A percentile compares a stretch with the other conserved stretches of the same genome.
phyloP scores from a whole-genome alignment of 2,329 filamentous ascomycete species.

The Xenoacremonium recifei region DNA sequence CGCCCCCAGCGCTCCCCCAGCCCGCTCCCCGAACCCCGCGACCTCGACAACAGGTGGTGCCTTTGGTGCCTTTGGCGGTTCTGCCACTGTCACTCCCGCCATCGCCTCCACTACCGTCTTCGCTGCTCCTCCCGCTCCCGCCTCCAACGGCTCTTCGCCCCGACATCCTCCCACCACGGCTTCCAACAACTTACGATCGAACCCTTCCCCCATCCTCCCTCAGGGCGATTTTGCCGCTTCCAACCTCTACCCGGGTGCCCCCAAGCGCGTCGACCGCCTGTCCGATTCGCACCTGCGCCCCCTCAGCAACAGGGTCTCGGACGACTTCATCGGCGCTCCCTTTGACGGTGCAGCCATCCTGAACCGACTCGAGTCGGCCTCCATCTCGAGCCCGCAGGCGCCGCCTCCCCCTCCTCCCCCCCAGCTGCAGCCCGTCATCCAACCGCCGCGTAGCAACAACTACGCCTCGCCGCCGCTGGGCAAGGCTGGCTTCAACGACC shows the following conservation, averaged over 20 bases:
- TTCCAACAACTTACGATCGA: constrained; percentile 42
- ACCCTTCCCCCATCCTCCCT: constrained; percentile 46
- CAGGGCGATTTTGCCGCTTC: constrained; percentile 45
- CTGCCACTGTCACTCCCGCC: too few species aligned
- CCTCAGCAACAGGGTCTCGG: constrained; percentile 37
- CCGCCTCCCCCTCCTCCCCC: constrained; percentile 13
- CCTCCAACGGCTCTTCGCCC: constrained; percentile 47
- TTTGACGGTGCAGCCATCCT: constrained; percentile 64
- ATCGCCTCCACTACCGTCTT: too few species aligned
- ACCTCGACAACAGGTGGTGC: too few species aligned
- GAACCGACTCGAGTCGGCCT: constrained; percentile 56
- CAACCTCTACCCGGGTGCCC: constrained; percentile 27
- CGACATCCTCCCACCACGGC: constrained; percentile 42
- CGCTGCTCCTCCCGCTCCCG: too few species aligned
- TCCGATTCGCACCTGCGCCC: constrained; percentile 26
- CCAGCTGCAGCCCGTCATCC: background rate
- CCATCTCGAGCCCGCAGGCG: constrained; percentile 32
- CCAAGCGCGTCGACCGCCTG: constrained; percentile 26
- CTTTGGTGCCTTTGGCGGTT: too few species aligned
- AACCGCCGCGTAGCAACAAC: too few species aligned
- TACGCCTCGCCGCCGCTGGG: constrained; percentile 34
- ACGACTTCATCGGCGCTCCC: constrained; percentile 63
- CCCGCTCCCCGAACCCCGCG: constrained; percentile 44
- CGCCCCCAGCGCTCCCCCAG: constrained; percentile 58
- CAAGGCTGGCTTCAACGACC: constrained; percentile 55